These are phyloP conservation scores for Psophocarpus tetragonolobus DNA, from an alignment of 306 rosid genomes.

Conservation along the genomic window DNA sequence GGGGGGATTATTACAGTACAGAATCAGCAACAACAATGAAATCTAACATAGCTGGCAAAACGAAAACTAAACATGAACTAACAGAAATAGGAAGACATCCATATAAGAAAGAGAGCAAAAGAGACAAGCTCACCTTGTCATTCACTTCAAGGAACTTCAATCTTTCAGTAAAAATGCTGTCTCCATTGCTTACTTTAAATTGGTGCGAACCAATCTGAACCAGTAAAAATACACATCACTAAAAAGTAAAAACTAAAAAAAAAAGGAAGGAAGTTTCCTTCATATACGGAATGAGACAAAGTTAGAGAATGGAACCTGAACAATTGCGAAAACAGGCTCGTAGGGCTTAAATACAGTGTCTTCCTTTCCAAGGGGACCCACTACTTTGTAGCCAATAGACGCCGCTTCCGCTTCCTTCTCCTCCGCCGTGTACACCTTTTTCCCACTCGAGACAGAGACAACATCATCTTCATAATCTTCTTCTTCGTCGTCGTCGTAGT, in stretches of 20 bases:
- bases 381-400: constrained; percentile 71
- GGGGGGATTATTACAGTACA: no score
- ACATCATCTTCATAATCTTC: constrained; percentile 31
- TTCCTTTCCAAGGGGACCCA: constrained; percentile 59
- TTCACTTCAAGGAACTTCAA: constrained; percentile 86
- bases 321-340: constrained; percentile 76
- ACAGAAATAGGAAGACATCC: no score
- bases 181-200: constrained; percentile 86
- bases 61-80: no score
- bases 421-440: constrained; percentile 62
- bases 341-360: constrained; percentile 69
- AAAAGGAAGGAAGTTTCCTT: background rate
- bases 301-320: constrained; percentile 59
- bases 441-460: constrained; percentile 39
- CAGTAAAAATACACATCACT: background rate
- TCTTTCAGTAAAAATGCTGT: constrained; percentile 78
- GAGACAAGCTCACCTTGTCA: constrained; percentile 60
- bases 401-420: constrained; percentile 80
- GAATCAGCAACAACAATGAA: no score
- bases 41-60: no score
- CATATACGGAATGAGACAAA: background rate
- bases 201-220: constrained; percentile 86
- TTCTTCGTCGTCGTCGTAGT: background rate
- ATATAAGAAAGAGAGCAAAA: no score
- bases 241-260: no score